phyloP scores from a whole-genome alignment of 352 stramenopile genomes.

The Globisporangium sylvaticum region DNA sequence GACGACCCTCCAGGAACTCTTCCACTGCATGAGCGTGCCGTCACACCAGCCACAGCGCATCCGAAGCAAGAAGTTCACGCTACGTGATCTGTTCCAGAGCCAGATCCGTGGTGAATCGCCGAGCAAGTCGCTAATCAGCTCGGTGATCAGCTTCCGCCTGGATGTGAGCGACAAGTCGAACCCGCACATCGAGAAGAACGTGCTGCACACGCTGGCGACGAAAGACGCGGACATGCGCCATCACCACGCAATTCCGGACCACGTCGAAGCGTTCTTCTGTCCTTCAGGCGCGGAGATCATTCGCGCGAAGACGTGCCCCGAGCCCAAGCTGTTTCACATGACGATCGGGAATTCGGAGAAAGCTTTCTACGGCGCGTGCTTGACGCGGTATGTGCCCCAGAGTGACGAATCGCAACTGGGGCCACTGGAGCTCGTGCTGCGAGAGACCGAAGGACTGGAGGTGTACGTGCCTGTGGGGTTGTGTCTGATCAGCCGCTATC shows the following conservation, averaged over 20 bases:
- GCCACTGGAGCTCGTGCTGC: slow-evolving; percentile 72
- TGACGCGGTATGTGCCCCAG: slow-evolving; percentile 76
- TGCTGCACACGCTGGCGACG: slow-evolving; percentile 66
- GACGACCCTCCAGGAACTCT: slow-evolving; percentile 83
- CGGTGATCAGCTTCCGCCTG: slow-evolving; percentile 61
- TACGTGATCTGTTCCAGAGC: slow-evolving; percentile 60
- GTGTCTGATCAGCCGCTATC: slow-evolving; percentile 80
- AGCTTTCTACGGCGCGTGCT: slow-evolving; percentile 72
- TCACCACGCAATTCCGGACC: slow-evolving; percentile 76
- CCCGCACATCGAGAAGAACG: slow-evolving; percentile 58
- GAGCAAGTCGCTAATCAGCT: slow-evolving; percentile 66
- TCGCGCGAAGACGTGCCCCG: slow-evolving; percentile 46
- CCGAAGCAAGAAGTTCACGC: slow-evolving; percentile 64
- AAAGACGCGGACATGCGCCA: slow-evolving; percentile 63
- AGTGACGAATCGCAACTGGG: slow-evolving; percentile 62
- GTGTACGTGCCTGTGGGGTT: slow-evolving; percentile 72
- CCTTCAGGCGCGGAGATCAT: slow-evolving; percentile 57
- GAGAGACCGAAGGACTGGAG: slow-evolving; percentile 77
- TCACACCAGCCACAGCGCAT: slow-evolving; percentile 77
- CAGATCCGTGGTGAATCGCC: slow-evolving; percentile 58
- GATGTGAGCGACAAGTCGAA: slow-evolving; percentile 55
- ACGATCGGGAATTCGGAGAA: slow-evolving; percentile 81
- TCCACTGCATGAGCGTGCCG: slow-evolving; percentile 85
- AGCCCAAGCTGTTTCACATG: slow-evolving; percentile 77
- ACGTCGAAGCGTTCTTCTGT: slow-evolving; percentile 81